Base-by-base conservation (phyloP, 163 green algal genomes). In the Chlamydomonas reinhardtii region DNA sequence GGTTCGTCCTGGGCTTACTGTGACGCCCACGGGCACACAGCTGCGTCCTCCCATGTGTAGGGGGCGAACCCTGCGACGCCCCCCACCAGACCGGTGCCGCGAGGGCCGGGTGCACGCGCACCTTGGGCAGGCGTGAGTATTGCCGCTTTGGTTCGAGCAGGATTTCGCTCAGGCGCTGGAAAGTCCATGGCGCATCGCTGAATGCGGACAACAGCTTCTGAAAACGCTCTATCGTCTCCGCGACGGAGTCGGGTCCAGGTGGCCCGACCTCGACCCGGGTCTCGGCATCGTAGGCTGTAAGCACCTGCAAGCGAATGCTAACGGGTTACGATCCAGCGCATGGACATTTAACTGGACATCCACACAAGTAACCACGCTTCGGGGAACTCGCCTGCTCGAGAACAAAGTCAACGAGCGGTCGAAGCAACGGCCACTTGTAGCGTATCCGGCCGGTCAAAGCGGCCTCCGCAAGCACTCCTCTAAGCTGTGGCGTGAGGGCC, bases 81-180 rank as follows among this genome's bases (percentile, higher is more conserved):
- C 48, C 17, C 12, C 1, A 9, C 11, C 48, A 19, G 6, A 56
- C 48, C 48, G 11, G 19, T 14, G 48, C 48, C 48, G 48, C 48
- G 48, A 56, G 1, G 14, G 48, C 12, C 48, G 48, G 11, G 48
- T 56, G 74, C 31, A 52, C 54, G 61, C 31, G 14, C 65, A 65
- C 93, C 89, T 98, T 98, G 70, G 94, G 87, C 43, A 97, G 81
- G 16, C 88, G 80, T 0, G 52, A 59, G 74, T 98, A 98, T 87
- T 98, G 96, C 86, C 95, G 96, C 27, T 89, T 79, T 2, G 96
- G 95, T 74, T 97, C 94, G 32, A 98, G 88, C 84, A 98, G 77
- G 61, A 98, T 71, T 86, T 98, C 96, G 56, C 92, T 95, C 27
- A 98, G 88, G 24, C 96, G 92, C 88, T 98, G 96, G 82, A 97